Base-by-base conservation (phyloP, 495 filamentous ascomycete genomes). In the Halenospora varia region DNA sequence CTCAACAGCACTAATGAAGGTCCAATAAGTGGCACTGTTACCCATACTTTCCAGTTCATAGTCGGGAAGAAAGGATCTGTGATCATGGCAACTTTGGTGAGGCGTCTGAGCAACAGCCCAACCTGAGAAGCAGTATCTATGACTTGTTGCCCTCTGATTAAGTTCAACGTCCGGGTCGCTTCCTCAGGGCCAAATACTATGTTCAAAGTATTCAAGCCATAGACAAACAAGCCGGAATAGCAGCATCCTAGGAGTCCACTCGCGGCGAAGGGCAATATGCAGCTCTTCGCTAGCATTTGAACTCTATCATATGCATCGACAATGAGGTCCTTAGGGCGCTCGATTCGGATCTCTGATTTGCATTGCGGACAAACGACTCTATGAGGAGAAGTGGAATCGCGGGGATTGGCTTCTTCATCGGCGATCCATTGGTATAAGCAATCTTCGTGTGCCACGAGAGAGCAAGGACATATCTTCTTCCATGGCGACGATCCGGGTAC, bases 371-470 rank as follows among this genome's bases (percentile, higher is more conserved):
- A 98, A 50, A 78, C 69, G 62, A 96, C 82, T 25, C 59, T 45
- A 17, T 53, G 51, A 55, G 83, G 86, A 55, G 75, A 76, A 18
- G 65, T 64, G 2, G 65, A 59, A 24, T 74, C 73, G 41, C 74
- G 78, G 51, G 73, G 70, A 48, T 76, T 79, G 68, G 77, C 72
- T 69, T 98, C 90, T 44, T 89, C 75, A 60, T 95, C 89, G 18
- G 89, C 87, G 8, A 97, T 83, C 90, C 91, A 98, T 67, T 89
- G 85, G 24, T 97, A 78, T 41, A 98, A 77, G 68, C 94, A 98
- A 22, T 82, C 81, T 69, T 97, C 89, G 70, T 98, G 94, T 2
- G 93, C 94, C 51, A 87, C 88, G 26, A 98, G 75, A 19, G 86
- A 88, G 72, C 94, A 98, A 0, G 85, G 86, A 70, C 94, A 98